A percentile compares a stretch with the other conserved stretches of the same genome.
These are phyloP conservation scores for Spencermartinsiella europaea DNA, from an alignment of 805 yeast genomes.

Conservation along the genomic window DNA sequence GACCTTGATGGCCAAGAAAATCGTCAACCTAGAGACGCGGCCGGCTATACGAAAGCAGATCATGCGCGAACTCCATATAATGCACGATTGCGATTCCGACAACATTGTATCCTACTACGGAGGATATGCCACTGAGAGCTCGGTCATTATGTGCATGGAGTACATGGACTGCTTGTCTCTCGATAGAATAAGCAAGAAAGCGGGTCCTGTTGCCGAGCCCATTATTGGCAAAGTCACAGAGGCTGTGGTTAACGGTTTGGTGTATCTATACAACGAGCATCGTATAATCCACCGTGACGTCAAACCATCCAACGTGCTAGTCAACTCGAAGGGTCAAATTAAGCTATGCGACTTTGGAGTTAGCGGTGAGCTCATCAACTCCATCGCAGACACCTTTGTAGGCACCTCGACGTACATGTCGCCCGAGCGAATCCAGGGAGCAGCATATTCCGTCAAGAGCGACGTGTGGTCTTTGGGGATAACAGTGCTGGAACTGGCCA, in stretches of 20 bases:
- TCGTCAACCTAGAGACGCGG: constrained; percentile 79
- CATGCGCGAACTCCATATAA: constrained; percentile 78
- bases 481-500: constrained; percentile 81
- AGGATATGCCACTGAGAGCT: constrained; percentile 64
- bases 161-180: constrained; percentile 92
- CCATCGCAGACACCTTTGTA: constrained; percentile 95
- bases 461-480: constrained; percentile 97
- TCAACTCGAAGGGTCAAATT: constrained; percentile 80
- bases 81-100: constrained; percentile 80
- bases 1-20: constrained; percentile 83
- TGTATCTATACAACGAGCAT: constrained; percentile 75
- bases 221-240: constrained; percentile 69
- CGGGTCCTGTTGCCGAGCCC: constrained; percentile 61
- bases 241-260: constrained; percentile 74
- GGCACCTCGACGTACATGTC: constrained; percentile 98
- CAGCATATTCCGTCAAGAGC: constrained; percentile 86
- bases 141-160: constrained; percentile 90
- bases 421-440: constrained; percentile 96
- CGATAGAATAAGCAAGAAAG: constrained; percentile 62
- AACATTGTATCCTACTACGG: constrained; percentile 89
- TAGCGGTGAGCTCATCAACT: constrained; percentile 82
- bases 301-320: constrained; percentile 88
- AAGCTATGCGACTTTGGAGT: constrained; percentile 98
- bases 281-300: constrained; percentile 93
- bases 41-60: constrained; percentile 76